Conservation (phyloP, 1,284 basidiomycete genomes). For the Ganoderma lucidum region DNA sequence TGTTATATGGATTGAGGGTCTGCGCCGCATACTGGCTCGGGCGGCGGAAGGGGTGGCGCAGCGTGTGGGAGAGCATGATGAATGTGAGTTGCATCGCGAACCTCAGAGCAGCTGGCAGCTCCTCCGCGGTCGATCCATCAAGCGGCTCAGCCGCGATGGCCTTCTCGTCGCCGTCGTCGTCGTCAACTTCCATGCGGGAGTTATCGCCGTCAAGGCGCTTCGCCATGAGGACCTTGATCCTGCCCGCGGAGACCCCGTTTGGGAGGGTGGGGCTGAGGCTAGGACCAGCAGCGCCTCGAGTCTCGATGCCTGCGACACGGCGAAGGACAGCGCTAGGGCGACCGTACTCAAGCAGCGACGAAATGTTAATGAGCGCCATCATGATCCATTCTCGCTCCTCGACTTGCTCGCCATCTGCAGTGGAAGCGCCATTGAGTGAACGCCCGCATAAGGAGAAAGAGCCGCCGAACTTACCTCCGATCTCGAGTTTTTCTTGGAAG, state of each 20-base stretch:
- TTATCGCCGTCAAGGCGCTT: constrained; percentile 52
- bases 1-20: constrained; percentile 87
- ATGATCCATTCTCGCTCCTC: constrained; percentile 95
- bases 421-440: constrained; percentile 2
- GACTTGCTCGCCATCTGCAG: constrained; percentile 44
- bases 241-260: constrained; percentile 35
- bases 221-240: constrained; percentile 45
- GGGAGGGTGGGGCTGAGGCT: constrained; percentile 34
- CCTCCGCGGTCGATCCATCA: constrained; percentile 29
- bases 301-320: constrained; percentile 55
- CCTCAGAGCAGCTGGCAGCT: constrained; percentile 68
- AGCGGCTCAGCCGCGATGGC: constrained; percentile 8
- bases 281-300: constrained; percentile 37
- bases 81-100: constrained; percentile 85
- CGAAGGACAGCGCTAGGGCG: constrained; percentile 76
- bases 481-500: constrained; percentile 86
- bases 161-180: constrained; percentile 62
- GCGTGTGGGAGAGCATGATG: constrained; percentile 75
- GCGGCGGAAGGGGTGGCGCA: constrained; percentile 72
- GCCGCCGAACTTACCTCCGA: constrained; percentile 59
- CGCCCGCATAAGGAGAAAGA: constrained; percentile 10
- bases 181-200: constrained; percentile 78
- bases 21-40: constrained; percentile 62
- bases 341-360: constrained; percentile 89
- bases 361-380: constrained; percentile 90